phyloP scores from a whole-genome alignment of 192 early-diverging fungal genomes.

The Paraglomus occultum region DNA sequence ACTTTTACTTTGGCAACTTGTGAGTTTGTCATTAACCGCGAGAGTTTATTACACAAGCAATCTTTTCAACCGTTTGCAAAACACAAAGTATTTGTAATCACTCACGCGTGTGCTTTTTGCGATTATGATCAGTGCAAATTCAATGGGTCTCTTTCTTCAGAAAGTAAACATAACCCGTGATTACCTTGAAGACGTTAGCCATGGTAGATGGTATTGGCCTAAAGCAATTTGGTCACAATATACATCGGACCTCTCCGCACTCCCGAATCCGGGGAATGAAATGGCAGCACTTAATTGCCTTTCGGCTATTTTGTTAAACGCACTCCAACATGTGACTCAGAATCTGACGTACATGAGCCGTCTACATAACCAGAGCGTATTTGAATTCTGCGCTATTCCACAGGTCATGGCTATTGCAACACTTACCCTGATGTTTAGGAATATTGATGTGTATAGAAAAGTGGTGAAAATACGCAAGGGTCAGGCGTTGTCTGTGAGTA shows the following conservation, averaged over 20 bases:
- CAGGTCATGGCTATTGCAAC: conserved; percentile 99
- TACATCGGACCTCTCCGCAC: conserved; percentile 63
- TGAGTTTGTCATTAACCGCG: neutral
- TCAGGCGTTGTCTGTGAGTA: conserved; percentile 66
- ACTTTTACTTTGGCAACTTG: neutral
- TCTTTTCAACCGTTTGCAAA: neutral
- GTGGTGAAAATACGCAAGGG: conserved; percentile 95
- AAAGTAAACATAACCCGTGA: conserved; percentile 98
- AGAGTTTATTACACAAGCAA: neutral
- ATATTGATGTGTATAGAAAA: conserved; percentile 67
- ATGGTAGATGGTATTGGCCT: conserved; percentile 96
- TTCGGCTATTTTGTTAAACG: conserved; percentile 86
- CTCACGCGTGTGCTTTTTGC: neutral
- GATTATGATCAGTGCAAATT: conserved; percentile 56
- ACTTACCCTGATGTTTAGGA: conserved; percentile 83
- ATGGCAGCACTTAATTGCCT: conserved; percentile 72
- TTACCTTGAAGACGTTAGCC: conserved; percentile 85
- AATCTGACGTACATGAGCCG: conserved; percentile 82
- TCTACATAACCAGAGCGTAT: conserved; percentile 76
- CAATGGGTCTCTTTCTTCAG: conserved; percentile 98
- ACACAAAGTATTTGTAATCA: neutral
- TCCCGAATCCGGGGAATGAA: conserved; percentile 68
- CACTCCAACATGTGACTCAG: conserved; percentile 79
- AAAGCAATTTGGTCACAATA: conserved; percentile 90
- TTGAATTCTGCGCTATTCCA: conserved; percentile 98